Percentiles rank a stretch among this genome's conserved stretches.
These are phyloP conservation scores for Tetraselmis chui DNA, from an alignment of 139 green algal genomes.

Conservation along the genomic window DNA sequence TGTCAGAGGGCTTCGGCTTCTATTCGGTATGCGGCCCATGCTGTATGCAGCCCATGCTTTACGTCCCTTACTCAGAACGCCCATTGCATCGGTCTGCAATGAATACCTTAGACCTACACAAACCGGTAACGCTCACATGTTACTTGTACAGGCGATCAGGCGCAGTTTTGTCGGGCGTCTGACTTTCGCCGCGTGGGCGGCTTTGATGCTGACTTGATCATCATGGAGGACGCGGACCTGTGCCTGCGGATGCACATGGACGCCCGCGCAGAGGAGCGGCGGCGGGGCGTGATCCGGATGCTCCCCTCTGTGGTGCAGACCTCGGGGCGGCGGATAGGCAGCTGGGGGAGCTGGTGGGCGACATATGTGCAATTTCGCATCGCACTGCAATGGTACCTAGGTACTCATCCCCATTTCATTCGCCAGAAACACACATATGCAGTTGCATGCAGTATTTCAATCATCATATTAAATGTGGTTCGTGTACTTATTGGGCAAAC, in stretches of 20 bases:
- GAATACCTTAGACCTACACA: too few relatives aligned
- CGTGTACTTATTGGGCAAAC: too few relatives aligned
- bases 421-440: neutral
- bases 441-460: too few relatives aligned
- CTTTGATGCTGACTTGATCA: slow-evolving; percentile 43
- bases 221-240: slow-evolving; percentile 81
- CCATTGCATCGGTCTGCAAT: too few relatives aligned
- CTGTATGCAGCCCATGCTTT: too few relatives aligned
- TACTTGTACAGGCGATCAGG: slow-evolving; percentile 62
- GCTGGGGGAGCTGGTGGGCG: slow-evolving; percentile 36
- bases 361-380: slow-evolving; percentile 52
- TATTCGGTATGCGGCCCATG: slow-evolving; percentile 2
- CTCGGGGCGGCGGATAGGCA: slow-evolving; percentile 52
- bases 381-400: slow-evolving; percentile 43
- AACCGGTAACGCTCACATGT: too few relatives aligned
- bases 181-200: slow-evolving; percentile 50
- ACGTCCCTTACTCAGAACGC: too few relatives aligned
- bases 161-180: slow-evolving; percentile 42
- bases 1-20: slow-evolving; percentile 1
- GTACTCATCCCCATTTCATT: neutral
- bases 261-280: slow-evolving; percentile 13
- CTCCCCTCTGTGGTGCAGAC: slow-evolving; percentile 27
- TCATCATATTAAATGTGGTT: too few relatives aligned
- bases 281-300: slow-evolving; percentile 28
- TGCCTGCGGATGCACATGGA: slow-evolving; percentile 53